Evolutionary conservation across 108 stramenopile genomes (phyloP).

Genomic region (Bacterosira constricta): DNA sequence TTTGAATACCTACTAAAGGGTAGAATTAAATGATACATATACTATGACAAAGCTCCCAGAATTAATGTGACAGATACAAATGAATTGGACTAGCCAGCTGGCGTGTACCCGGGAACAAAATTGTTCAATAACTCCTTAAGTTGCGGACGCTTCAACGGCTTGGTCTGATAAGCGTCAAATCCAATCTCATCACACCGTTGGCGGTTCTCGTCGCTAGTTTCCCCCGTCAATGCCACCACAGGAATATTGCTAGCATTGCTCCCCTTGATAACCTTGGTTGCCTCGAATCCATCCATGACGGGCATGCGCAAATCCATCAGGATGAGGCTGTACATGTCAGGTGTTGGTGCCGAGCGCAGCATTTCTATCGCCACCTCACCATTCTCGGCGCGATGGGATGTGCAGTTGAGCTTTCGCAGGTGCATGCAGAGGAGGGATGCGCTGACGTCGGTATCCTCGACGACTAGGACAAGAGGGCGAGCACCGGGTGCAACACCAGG

Average conservation of each 20-base stretch:
- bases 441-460: constrained; percentile 63
- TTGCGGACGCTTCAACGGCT: constrained; percentile 42
- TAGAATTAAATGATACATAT: too few species aligned
- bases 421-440: constrained; percentile 43
- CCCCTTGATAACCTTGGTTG: constrained; percentile 48
- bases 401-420: constrained; percentile 35
- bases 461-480: constrained; percentile 52
- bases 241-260: constrained; percentile 37
- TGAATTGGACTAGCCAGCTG: too few species aligned
- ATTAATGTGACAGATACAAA: too few species aligned
- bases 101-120: constrained; percentile 27
- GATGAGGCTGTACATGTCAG: constrained; percentile 44
- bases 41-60: too few species aligned
- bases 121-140: constrained; percentile 33
- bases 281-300: constrained; percentile 72
- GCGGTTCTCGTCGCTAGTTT: constrained; percentile 24
- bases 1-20: too few species aligned
- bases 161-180: constrained; percentile 49
- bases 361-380: constrained; percentile 63
- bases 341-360: constrained; percentile 36
- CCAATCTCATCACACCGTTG: constrained; percentile 47
- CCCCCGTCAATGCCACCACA: constrained; percentile 53
- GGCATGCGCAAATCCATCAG: constrained; percentile 84
- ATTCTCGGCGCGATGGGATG: constrained; percentile 50
- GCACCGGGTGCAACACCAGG: constrained; percentile 41